phyloP scores from a whole-genome alignment of 2,329 filamentous ascomycete genomes.

The Fusarium compactum region DNA sequence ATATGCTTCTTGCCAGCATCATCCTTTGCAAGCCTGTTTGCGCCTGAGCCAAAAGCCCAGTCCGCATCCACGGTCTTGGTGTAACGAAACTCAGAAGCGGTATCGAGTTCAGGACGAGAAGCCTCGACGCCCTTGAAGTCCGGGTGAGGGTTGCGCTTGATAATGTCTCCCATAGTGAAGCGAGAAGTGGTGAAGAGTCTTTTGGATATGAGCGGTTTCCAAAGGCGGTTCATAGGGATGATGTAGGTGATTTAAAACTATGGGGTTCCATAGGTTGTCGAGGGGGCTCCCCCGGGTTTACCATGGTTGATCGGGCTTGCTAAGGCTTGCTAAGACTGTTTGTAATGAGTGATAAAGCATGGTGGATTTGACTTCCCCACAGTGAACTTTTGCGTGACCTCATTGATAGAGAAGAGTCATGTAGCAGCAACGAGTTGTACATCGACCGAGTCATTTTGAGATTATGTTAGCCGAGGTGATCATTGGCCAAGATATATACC shows the following conservation, averaged over 20 bases:
- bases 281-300: constrained; percentile 18
- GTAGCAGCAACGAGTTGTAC: not conserved
- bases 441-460: not conserved
- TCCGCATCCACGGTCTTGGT: constrained; percentile 73
- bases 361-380: constrained; percentile 31
- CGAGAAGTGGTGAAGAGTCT: constrained; percentile 18
- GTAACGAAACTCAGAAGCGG: constrained; percentile 61
- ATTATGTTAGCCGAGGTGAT: not conserved
- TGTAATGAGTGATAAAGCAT: constrained; percentile 40
- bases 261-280: not conserved
- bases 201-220: constrained; percentile 20
- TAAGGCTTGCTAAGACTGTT: constrained; percentile 15
- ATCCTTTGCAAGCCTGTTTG: constrained; percentile 62
- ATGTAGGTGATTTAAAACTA: constrained; percentile 23
- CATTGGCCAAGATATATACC: not conserved
- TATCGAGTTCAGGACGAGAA: constrained; percentile 71
- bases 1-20: constrained; percentile 67
- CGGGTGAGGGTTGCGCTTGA: constrained; percentile 69
- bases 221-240: not conserved
- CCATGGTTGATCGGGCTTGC: constrained; percentile 5
- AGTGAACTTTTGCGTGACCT: constrained; percentile 13
- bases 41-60: constrained; percentile 75
- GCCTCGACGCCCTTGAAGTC: constrained; percentile 81
- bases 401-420: constrained; percentile 22
- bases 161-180: constrained; percentile 48